These are phyloP conservation scores for Tranzscheliella williamsii DNA, from an alignment of 1,284 basidiomycete species.

Conservation along the genomic window DNA sequence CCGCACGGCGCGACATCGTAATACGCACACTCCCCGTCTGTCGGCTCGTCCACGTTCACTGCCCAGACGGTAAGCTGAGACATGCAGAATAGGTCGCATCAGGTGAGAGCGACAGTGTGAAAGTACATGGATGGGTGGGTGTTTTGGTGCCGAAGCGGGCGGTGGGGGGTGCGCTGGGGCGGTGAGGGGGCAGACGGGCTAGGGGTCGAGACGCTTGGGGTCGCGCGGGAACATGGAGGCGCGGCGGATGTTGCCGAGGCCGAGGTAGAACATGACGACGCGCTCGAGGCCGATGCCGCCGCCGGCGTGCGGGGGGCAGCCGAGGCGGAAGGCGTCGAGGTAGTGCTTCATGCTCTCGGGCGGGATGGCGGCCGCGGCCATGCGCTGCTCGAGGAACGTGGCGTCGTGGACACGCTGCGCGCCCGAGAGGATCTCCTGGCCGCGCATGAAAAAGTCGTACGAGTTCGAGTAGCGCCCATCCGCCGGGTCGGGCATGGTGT, in stretches of 20 bases:
- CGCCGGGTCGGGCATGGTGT: conserved; percentile 60
- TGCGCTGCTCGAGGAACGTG: conserved; percentile 76
- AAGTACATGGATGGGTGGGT: no score
- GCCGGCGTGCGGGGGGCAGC: conserved; percentile 77
- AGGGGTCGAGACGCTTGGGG: conserved; percentile 61
- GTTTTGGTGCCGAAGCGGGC: no score
- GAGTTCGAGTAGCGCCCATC: conserved; percentile 78
- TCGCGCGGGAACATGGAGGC: conserved; percentile 85
- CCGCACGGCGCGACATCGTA: no score
- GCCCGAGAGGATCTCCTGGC: conserved; percentile 95
- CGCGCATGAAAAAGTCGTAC: conserved; percentile 99
- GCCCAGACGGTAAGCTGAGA: no score
- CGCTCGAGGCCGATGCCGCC: conserved; percentile 77
- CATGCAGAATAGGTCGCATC: no score
- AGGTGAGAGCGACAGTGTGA: no score
- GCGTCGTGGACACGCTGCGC: conserved; percentile 97
- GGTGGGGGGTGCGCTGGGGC: no score
- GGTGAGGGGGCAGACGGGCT: no score
- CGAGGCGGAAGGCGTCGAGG: conserved; percentile 89
- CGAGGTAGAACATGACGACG: conserved; percentile 81
- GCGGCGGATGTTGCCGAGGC: conserved; percentile 82
- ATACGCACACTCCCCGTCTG: no score
- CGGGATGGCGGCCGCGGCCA: conserved; percentile 74
- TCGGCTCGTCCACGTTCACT: no score
- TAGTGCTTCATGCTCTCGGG: conserved; percentile 86